Evolutionary conservation across 768 basidiomycete genomes (phyloP).

Genomic region (Suillus placidus): DNA sequence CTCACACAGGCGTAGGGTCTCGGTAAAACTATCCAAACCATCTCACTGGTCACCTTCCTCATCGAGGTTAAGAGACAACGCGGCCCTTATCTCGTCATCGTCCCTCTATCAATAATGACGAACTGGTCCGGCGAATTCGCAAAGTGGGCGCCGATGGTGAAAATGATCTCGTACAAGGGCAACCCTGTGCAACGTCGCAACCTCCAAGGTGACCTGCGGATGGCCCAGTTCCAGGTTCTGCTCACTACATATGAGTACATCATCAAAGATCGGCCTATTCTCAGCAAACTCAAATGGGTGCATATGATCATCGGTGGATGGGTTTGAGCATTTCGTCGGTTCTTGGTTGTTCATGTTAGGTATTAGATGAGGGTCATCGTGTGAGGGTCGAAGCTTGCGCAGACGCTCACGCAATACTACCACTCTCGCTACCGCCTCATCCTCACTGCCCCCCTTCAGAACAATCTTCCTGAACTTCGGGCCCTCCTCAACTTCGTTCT

Average conservation of each 20-base stretch:
- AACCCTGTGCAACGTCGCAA: conserved; percentile 82
- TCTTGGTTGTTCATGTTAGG: conserved; percentile 7
- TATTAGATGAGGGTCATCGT: conserved; percentile 89
- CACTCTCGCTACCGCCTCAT: conserved; percentile 93
- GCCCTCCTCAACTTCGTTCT: conserved; percentile 92
- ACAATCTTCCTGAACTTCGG: conserved; percentile 97
- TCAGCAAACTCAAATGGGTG: conserved; percentile 92
- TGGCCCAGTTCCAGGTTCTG: conserved; percentile 86
- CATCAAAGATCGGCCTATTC: conserved; percentile 91
- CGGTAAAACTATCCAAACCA: too few species aligned
- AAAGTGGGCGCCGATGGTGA: conserved; percentile 92
- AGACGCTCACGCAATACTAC: conserved; percentile 90
- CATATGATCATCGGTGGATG: conserved; percentile 93
- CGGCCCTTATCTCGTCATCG: conserved; percentile 96
- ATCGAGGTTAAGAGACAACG: too few species aligned
- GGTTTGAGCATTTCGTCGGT: background rate
- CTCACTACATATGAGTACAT: conserved; percentile 97
- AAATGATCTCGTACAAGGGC: conserved; percentile 86
- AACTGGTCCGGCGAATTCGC: conserved; percentile 97
- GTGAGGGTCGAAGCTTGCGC: conserved; percentile 93
- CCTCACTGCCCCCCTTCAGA: conserved; percentile 93
- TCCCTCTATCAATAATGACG: conserved; percentile 94
- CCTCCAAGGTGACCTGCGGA: conserved; percentile 75
- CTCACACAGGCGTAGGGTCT: too few species aligned
- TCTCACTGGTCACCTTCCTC: too few species aligned